Evolutionary conservation across 768 basidiomycete genomes (phyloP).

Genomic region (Wakefieldia striispora): DNA sequence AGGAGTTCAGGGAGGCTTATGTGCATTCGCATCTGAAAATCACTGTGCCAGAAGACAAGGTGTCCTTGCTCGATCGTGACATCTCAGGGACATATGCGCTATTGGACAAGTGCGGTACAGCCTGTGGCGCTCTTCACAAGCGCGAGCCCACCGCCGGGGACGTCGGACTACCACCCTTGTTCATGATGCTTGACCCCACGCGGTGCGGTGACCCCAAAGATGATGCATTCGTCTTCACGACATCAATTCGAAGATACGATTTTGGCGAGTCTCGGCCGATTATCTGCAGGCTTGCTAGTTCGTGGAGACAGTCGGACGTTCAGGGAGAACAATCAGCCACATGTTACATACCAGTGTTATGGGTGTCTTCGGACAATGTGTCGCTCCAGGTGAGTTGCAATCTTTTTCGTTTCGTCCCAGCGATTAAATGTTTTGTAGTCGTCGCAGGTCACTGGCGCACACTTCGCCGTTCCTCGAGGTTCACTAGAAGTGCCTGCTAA

Average conservation of each 20-base stretch:
- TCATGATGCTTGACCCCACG: conserved; percentile 84
- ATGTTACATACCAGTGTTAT: conserved; percentile 62
- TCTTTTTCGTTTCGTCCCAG: neutral
- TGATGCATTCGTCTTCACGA: conserved; percentile 85
- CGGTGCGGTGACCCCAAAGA: conserved; percentile 70
- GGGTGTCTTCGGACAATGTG: conserved; percentile 53
- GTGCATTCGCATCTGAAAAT: conserved; percentile 70
- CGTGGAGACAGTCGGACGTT: conserved; percentile 72
- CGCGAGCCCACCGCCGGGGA: conserved; percentile 46
- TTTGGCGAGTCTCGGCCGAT: conserved; percentile 80
- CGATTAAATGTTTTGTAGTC: conserved; percentile 40
- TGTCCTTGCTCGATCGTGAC: conserved; percentile 64
- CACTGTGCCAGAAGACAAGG: conserved; percentile 48
- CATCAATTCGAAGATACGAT: conserved; percentile 71
- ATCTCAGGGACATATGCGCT: conserved; percentile 79
- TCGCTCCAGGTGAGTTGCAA: conserved; percentile 49
- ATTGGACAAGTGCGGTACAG: conserved; percentile 85
- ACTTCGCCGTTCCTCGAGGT: conserved; percentile 61
- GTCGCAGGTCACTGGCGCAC: conserved; percentile 50
- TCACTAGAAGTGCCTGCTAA: conserved; percentile 50
- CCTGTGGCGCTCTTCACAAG: conserved; percentile 80
- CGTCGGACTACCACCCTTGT: conserved; percentile 53
- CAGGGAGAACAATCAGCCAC: conserved; percentile 48
- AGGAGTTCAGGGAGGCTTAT: conserved; percentile 61
- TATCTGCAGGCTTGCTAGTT: conserved; percentile 66